These are phyloP conservation scores for Achaetomium macrosporum DNA, from an alignment of 2,329 filamentous ascomycete genomes.

Conservation along the genomic window DNA sequence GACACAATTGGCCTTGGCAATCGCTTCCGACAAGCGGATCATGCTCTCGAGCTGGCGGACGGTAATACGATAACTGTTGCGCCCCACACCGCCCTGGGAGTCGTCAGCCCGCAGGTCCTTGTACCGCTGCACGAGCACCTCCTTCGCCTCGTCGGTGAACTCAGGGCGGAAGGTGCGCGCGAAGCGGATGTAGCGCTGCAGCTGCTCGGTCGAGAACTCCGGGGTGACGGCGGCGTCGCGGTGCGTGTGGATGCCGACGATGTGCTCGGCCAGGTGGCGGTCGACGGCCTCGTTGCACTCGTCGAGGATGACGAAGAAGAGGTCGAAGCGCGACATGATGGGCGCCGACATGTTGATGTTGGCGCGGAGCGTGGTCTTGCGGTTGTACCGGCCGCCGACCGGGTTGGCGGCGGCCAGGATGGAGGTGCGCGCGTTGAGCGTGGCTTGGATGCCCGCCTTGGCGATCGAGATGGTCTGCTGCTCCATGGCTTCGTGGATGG, in stretches of 20 bases:
- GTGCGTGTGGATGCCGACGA: slow-evolving; percentile 87
- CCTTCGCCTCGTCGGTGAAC: slow-evolving; percentile 82
- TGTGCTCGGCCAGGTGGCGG: slow-evolving; percentile 86
- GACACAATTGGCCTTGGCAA: slow-evolving; percentile 95
- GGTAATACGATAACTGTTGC: slow-evolving; percentile 96
- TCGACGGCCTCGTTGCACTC: slow-evolving; percentile 93
- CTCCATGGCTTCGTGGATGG: slow-evolving; percentile 99
- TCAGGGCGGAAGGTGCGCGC: slow-evolving; percentile 90
- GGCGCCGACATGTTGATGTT: slow-evolving; percentile 99
- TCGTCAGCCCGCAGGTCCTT: slow-evolving; percentile 93
- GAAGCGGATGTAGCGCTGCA: slow-evolving; percentile 96
- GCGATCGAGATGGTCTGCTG: slow-evolving; percentile 99
- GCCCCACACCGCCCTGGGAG: slow-evolving; percentile 84
- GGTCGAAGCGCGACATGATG: slow-evolving; percentile 98
- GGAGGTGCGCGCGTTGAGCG: slow-evolving; percentile 88
- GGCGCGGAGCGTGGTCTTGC: slow-evolving; percentile 83
- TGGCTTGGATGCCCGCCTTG: slow-evolving; percentile 97
- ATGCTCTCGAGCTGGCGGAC: slow-evolving; percentile 93
- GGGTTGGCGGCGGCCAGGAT: slow-evolving; percentile 96
- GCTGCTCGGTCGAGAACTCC: slow-evolving; percentile 91
- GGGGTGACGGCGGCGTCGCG: slow-evolving; percentile 87
- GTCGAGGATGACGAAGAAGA: slow-evolving; percentile 96
- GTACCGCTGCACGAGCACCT: slow-evolving; percentile 83
- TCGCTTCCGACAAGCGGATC: slow-evolving; percentile 94
- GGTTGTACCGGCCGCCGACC: slow-evolving; percentile 92